Percentiles rank a stretch among this genome's conserved stretches.
These are phyloP conservation scores for Crithidia bombi DNA, from an alignment of 208 protist genomes.

Conservation along the genomic window DNA sequence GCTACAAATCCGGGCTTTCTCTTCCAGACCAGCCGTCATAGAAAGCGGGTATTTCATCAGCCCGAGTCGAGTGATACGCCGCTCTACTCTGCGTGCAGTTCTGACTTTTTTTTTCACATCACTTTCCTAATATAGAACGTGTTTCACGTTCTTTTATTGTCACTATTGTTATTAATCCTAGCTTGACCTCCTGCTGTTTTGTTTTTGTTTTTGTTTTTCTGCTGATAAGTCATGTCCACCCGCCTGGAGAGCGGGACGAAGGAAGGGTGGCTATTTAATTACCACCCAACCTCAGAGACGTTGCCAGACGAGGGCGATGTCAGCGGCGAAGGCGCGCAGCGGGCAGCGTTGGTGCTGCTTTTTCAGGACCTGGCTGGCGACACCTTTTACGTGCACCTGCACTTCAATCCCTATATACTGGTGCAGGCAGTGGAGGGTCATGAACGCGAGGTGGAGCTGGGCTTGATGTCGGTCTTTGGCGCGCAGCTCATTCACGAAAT, in stretches of 20 bases:
- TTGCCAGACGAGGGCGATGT: conserved; percentile 31
- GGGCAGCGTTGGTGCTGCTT: conserved; percentile 72
- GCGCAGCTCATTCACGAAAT: conserved; percentile 85
- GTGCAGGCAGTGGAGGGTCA: conserved; percentile 79
- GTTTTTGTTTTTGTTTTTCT: conserved; percentile 3
- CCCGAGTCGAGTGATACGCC: too few species aligned
- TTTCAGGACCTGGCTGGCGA: conserved; percentile 87
- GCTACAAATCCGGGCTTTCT: too few species aligned
- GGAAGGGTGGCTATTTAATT: conserved; percentile 92
- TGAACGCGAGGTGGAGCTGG: conserved; percentile 95
- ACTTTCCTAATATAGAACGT: background rate
- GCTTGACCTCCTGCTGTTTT: background rate
- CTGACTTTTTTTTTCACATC: too few species aligned
- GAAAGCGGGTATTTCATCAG: too few species aligned
- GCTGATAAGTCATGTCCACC: conserved; percentile 21
- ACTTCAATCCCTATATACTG: conserved; percentile 85
- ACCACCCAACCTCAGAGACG: conserved; percentile 76
- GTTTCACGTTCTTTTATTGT: background rate
- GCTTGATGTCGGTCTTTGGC: conserved; percentile 91
- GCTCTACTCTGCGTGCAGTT: too few species aligned
- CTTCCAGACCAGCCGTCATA: too few species aligned
- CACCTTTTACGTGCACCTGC: conserved; percentile 75
- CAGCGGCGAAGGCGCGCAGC: conserved; percentile 35
- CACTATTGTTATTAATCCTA: background rate
- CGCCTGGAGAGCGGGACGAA: conserved; percentile 68